These are phyloP conservation scores for Beta macrorhiza DNA, from an alignment of 179 eudicot species.

Conservation along the genomic window DNA sequence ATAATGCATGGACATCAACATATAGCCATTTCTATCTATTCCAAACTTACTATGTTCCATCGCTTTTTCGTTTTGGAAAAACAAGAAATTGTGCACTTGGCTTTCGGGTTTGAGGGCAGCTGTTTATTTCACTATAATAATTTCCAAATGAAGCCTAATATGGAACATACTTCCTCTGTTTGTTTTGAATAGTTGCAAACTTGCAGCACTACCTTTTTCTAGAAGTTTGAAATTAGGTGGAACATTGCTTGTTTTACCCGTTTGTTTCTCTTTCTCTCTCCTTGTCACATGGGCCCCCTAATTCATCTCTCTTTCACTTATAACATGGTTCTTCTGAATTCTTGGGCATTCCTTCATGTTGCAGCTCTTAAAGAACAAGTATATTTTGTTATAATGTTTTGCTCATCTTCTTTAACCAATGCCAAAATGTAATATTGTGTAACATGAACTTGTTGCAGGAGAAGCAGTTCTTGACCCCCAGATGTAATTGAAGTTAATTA, in stretches of 20 bases:
- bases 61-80: too few species aligned
- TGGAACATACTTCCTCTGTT: neutral
- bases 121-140: neutral
- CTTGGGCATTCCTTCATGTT: too few species aligned
- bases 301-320: too few species aligned
- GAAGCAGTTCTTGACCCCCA: conserved; percentile 64
- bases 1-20: neutral
- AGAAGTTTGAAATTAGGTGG: too few species aligned
- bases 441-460: conserved; percentile 44
- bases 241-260: too few species aligned
- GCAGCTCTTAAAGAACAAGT: too few species aligned
- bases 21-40: neutral
- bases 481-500: conserved; percentile 23
- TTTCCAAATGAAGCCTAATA: neutral
- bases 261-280: too few species aligned
- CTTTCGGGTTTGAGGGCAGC: neutral
- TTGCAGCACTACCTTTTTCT: too few species aligned
- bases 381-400: neutral
- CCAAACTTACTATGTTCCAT: neutral
- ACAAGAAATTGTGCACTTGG: neutral
- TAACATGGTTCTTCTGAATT: too few species aligned
- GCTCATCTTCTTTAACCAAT: neutral
- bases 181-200: too few species aligned
- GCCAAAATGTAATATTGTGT: conserved; percentile 10
- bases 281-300: too few species aligned